phyloP scores from a whole-genome alignment of 2,329 filamentous ascomycete species.

The Venturia aucupariae region DNA sequence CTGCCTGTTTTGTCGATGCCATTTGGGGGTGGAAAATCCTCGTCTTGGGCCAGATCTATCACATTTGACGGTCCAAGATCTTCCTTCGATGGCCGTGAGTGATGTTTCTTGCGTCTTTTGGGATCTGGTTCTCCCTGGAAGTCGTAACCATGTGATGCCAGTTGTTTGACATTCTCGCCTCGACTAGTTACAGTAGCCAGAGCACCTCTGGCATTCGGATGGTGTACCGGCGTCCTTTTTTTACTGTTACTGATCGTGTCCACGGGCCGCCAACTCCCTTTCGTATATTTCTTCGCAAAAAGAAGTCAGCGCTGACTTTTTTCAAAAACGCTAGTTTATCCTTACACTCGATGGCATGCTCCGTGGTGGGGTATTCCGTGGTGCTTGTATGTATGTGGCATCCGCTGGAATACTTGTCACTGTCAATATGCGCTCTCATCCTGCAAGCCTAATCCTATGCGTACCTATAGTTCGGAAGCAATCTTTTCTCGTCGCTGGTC shows the following conservation, averaged over 20 bases:
- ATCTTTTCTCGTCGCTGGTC: constrained; percentile 4
- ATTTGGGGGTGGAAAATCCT: background rate
- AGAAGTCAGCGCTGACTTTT: background rate
- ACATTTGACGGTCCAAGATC: background rate
- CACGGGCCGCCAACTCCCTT: no score
- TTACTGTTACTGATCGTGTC: background rate
- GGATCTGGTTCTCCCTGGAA: background rate
- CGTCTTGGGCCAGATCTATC: background rate
- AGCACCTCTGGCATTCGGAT: background rate
- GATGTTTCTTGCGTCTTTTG: background rate
- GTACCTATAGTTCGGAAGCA: constrained; percentile 1
- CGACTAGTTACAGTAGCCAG: background rate
- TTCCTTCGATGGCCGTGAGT: background rate
- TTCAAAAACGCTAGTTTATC: background rate
- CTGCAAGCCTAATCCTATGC: background rate
- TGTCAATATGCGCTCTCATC: background rate
- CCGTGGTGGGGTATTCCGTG: background rate
- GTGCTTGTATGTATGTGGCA: constrained; percentile 1
- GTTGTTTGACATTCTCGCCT: background rate
- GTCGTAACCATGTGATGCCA: background rate
- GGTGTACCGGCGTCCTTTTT: background rate
- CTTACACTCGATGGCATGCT: background rate
- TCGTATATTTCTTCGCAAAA: background rate
- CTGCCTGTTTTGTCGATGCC: background rate
- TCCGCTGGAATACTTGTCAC: background rate